Evolutionary conservation across 768 basidiomycete species (phyloP), one percentile per base, ranked within the genome.

Genomic region (Phylloporus scabripes): DNA sequence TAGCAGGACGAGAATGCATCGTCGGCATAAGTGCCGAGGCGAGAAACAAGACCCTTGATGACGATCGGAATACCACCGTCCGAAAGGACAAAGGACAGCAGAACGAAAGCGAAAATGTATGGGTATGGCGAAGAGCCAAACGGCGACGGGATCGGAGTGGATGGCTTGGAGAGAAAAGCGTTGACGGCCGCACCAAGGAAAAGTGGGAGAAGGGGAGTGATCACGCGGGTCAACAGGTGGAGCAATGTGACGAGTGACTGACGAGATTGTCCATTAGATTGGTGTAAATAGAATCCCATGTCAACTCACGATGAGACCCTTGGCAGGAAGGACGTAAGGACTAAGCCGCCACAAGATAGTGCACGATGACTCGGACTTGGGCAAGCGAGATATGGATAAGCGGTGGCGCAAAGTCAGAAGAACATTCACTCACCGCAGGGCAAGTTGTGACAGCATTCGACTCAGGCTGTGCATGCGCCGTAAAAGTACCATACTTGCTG

Each of bases 11-110:
- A 60, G 70, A 50, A 54, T 78, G 80, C 79, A 59, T 84, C 71
- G 61, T 94, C 90, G 0, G 87, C 89, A 63, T 82, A 88, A 67
- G 92, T 90, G 79, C 92, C 87, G 37, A 98, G 86, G 1, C 92
- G 89, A 2, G 85, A 78, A 87, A 91, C 94, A 3, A 92, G 72
- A 26, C 77, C 76, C 63, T 82, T 79, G 39, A 79, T 79, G 41
- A 91, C 67, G 29, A 85, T 87, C 20, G 77, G 68, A 20, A 95
- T 68, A 21, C 92, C 92, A 20, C 87, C 87, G 46, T 77, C 79
- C 23, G 87, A 83, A 66, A 88, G 80, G 26, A 92, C 65, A 66
- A 89, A 87, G 18, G 85, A 78, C 45, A 94, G 60, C 20, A 69
- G 72, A 26, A 83, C 80, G 57, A 92, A 95, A 7, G 72, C 68